phyloP scores from a whole-genome alignment of 768 basidiomycete genomes.

The Pleurotus citrinopileatus region DNA sequence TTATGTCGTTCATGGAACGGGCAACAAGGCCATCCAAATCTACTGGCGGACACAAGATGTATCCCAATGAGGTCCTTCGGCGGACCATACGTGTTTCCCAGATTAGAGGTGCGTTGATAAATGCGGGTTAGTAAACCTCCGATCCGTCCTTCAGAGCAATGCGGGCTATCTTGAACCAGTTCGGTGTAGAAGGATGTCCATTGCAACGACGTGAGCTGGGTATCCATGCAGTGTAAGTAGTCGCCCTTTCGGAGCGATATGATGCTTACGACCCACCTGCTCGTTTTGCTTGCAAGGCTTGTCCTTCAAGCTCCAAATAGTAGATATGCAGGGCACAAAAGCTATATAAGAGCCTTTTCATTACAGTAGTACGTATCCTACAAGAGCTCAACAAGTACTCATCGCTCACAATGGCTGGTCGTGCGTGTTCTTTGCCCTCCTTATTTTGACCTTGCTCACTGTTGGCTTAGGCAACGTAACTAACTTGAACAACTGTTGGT shows the following conservation, averaged over 20 bases:
- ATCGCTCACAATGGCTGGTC: not conserved
- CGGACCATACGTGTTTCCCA: not conserved
- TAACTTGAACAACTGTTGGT: slow-evolving; percentile 45
- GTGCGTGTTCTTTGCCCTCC: not conserved
- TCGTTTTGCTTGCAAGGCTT: not conserved
- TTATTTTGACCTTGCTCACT: slow-evolving; percentile 8
- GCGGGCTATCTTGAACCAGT: not conserved
- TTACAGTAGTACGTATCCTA: not conserved
- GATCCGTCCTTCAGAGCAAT: not conserved
- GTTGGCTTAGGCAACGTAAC: slow-evolving; percentile 25
- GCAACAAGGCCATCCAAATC: not conserved
- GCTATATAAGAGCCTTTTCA: not conserved
- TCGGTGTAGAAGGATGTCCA: not conserved
- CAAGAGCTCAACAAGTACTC: not conserved
- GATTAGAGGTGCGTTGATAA: slow-evolving; percentile 1
- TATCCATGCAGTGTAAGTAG: too few relatives aligned
- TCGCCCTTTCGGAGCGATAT: not conserved
- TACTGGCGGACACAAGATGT: too few relatives aligned
- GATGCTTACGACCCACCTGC: not conserved
- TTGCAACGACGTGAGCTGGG: not conserved
- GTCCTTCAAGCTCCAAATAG: not conserved
- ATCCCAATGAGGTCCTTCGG: too few relatives aligned
- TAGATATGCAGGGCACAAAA: not conserved
- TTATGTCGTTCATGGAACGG: not conserved
- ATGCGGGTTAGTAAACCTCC: slow-evolving; percentile 5